Evolutionary conservation across 2,329 filamentous ascomycete genomes (phyloP), one percentile per base, ranked within the genome.

Genomic region (Scedosporium boydii): DNA sequence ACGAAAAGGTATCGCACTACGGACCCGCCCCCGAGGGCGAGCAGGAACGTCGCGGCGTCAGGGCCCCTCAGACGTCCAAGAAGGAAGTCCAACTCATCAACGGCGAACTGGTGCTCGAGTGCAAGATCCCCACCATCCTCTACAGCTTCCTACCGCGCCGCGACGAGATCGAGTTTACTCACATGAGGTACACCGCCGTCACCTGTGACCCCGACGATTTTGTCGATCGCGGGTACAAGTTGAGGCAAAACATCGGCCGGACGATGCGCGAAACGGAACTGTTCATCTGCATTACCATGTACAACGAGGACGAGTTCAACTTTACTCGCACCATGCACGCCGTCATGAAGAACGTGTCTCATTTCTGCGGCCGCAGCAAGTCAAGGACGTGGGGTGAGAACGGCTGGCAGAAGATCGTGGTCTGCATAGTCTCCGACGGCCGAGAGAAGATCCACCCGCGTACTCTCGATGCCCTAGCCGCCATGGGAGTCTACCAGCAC

Each of bases 281-380:
- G 6, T 95, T 98, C 73, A 96, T 99, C 69, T 96, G 93, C 72
- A 81, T 99, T 65, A 99, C 95, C 69, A 98, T 98, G 95, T 98
- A 97, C 79, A 99, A 99, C 75, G 95, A 99, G 76, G 90, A 97
- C 75, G 95, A 98, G 72, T 91, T 96, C 69, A 86, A 92, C 71
- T 99, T 99, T 69, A 97, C 95, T 6, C 86, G 95, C 57, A 99
- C 95, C 0, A 98, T 99, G 93, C 91, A 98, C 73, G 95, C 93
- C 62, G 91, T 99, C 63, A 96, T 99, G 90, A 92, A 96, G 74
- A 99, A 99, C 73, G 93, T 99, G 69, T 87, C 90, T 14, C 95
- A 98, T 73, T 97, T 99, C 76, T 99, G 95, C 79, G 91, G 88
- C 21, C 87, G 95, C 61, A 89, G 88, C 62, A 93, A 95, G 73